Conservation (phyloP, 495 filamentous ascomycete species). For the Aspergillus wentii region DNA sequence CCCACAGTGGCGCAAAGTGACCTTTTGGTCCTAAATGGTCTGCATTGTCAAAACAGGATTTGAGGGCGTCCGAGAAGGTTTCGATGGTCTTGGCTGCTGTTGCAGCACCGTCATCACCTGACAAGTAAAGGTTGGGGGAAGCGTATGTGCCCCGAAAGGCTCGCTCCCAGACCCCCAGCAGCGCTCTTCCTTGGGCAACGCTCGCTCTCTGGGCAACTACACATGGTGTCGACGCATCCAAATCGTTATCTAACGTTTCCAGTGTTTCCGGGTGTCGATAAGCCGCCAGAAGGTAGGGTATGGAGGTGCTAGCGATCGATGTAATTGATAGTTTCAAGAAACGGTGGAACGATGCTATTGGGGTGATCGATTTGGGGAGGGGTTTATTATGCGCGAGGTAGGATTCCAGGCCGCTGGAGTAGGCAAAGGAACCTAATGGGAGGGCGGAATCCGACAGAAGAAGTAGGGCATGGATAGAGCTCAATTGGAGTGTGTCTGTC, state of each 20-base stretch:
- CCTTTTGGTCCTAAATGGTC: slow-evolving; percentile 42
- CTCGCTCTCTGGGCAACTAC: slow-evolving; percentile 82
- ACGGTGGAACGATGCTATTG: slow-evolving; percentile 51
- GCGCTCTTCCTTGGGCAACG: slow-evolving; percentile 75
- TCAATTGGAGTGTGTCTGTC: slow-evolving; percentile 5
- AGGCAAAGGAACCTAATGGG: slow-evolving; percentile 94
- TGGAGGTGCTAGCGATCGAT: slow-evolving; percentile 70
- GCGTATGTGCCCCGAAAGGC: slow-evolving; percentile 48
- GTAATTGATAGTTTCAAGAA: slow-evolving; percentile 78
- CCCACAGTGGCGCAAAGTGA: slow-evolving; percentile 80
- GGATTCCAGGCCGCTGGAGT: slow-evolving; percentile 90
- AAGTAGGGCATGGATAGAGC: slow-evolving; percentile 67
- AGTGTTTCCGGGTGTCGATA: slow-evolving; percentile 57
- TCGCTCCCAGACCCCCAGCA: slow-evolving; percentile 86
- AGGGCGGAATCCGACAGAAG: slow-evolving; percentile 94
- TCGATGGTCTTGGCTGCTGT: slow-evolving; percentile 25
- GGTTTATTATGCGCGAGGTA: slow-evolving; percentile 76
- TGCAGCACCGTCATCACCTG: slow-evolving; percentile 13
- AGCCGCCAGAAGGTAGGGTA: slow-evolving; percentile 81
- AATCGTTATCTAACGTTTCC: slow-evolving; percentile 67
- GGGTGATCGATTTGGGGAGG: slow-evolving; percentile 26
- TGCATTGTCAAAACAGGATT: slow-evolving; percentile 21
- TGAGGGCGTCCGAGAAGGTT: slow-evolving; percentile 34
- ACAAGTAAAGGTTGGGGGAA: neutral
- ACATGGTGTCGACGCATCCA: slow-evolving; percentile 83